Conservation (phyloP, 1,139 yeast genomes). For the Blastobotrys buckinghamii region DNA sequence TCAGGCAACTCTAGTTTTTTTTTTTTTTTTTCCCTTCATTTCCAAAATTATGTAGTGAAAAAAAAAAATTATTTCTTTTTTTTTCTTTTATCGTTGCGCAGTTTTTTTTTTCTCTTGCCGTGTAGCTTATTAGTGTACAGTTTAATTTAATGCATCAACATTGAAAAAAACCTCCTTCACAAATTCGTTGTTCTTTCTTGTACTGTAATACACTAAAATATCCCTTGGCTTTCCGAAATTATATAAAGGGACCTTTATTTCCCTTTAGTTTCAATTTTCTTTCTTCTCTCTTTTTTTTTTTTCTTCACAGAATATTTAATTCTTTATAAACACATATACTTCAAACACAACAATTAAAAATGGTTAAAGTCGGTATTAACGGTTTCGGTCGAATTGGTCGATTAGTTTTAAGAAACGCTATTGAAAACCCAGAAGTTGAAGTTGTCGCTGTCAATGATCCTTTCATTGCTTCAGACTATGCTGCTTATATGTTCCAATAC, state of each 20-base stretch:
- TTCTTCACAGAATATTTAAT: background rate
- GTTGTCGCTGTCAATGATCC: constrained; percentile 83
- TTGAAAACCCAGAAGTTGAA: constrained; percentile 59
- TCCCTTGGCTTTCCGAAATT: background rate
- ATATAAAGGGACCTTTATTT: constrained; percentile 1
- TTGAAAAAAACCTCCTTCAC: no score
- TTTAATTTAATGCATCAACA: no score
- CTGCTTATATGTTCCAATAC: constrained; percentile 84
- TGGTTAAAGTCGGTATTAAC: constrained; percentile 63
- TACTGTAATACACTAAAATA: background rate
- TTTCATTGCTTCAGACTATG: constrained; percentile 75
- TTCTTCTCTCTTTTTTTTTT: background rate
- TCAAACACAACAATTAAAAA: background rate
- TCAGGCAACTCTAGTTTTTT: no score
- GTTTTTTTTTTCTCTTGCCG: no score
- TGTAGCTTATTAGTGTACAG: no score
- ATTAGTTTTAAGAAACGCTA: constrained; percentile 72
- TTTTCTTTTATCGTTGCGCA: no score
- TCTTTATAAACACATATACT: background rate
- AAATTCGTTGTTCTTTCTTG: no score
- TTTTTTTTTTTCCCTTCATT: no score
- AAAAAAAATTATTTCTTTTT: no score
- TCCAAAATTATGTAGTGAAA: no score
- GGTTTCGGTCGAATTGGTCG: constrained; percentile 91
- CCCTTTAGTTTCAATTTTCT: background rate